These are phyloP conservation scores for Microsporum audouinii DNA, from an alignment of 2,329 filamentous ascomycete genomes.

Conservation along the genomic window DNA sequence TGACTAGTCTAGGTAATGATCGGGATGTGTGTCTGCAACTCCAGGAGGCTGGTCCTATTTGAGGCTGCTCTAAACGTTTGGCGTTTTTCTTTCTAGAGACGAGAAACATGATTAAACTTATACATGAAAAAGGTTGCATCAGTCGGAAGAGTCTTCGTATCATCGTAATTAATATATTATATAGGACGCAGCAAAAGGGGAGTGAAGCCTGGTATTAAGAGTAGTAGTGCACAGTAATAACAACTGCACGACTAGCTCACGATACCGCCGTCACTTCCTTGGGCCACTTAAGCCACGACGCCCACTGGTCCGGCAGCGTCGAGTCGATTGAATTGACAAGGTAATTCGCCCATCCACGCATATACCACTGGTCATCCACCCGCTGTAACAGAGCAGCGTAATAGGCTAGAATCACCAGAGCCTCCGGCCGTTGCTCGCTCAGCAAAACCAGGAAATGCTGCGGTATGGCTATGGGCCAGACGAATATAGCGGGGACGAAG, in stretches of 20 bases:
- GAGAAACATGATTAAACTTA: background rate
- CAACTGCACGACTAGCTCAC: background rate
- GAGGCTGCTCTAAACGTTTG: background rate
- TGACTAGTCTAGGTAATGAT: background rate
- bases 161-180: background rate
- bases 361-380: constrained; percentile 21
- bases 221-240: background rate
- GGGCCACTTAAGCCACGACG: constrained; percentile 21
- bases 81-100: background rate
- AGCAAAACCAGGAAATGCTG: constrained; percentile 21
- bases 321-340: constrained; percentile 21
- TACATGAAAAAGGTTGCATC: background rate
- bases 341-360: constrained; percentile 21
- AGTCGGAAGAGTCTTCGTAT: background rate
- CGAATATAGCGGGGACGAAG: constrained; percentile 21
- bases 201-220: background rate
- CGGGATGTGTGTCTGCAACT: background rate
- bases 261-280: constrained; percentile 9
- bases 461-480: constrained; percentile 22
- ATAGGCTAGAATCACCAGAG: constrained; percentile 23
- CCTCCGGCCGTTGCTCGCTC: constrained; percentile 21
- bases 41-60: background rate
- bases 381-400: constrained; percentile 22
- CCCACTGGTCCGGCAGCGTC: constrained; percentile 19
- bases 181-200: background rate